These are phyloP conservation scores for Aurifilum marmelostoma DNA, from an alignment of 2,329 filamentous ascomycete genomes.

Conservation along the genomic window DNA sequence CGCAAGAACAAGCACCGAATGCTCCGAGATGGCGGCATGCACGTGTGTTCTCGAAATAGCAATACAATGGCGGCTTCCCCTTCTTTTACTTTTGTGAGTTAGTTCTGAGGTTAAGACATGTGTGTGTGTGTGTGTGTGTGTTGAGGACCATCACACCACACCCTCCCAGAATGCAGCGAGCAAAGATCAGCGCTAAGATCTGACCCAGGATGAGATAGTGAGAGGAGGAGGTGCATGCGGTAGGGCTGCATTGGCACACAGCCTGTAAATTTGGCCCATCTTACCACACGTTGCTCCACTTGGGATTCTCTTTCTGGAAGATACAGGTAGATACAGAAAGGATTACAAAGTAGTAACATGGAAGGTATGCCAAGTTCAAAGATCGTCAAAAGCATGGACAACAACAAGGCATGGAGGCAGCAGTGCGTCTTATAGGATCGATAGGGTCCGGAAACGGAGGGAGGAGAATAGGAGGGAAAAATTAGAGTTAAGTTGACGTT, in stretches of 20 bases:
- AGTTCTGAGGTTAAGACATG: no score
- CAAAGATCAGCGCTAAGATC: slow-evolving; percentile 11
- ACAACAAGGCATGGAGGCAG: no score
- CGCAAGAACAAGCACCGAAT: neutral
- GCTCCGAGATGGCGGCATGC: neutral
- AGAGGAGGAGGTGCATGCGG: slow-evolving; percentile 1
- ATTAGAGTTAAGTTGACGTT: neutral
- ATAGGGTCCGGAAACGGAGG: neutral
- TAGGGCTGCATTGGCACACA: slow-evolving; percentile 5
- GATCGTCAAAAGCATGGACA: no score
- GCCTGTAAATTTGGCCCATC: neutral
- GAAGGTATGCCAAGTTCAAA: no score
- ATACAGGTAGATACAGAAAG: neutral
- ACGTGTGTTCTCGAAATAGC: neutral
- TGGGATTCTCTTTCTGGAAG: neutral
- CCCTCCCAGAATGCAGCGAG: neutral
- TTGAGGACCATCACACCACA: neutral
- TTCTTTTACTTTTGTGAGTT: neutral
- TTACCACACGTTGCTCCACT: neutral
- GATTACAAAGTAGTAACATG: neutral
- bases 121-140: neutral
- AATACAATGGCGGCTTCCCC: neutral
- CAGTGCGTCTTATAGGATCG: neutral
- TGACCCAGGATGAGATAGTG: slow-evolving; percentile 3
- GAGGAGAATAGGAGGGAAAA: neutral